Evolutionary conservation across 441 rosid genomes (phyloP).

Genomic region (Euphorbia schlechtendalii): DNA sequence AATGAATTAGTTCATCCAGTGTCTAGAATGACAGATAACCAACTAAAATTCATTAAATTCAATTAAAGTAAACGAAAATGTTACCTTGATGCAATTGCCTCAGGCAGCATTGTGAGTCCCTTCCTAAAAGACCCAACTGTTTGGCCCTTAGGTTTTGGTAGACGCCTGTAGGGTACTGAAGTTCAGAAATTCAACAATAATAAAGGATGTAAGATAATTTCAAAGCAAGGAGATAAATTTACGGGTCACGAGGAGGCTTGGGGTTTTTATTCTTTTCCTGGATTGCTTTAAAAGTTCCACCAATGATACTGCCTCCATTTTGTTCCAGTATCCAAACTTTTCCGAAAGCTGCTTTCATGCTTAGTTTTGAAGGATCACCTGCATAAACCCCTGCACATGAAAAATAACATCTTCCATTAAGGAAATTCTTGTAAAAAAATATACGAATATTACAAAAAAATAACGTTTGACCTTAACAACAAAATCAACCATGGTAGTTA

Average conservation of each 20-base stretch:
- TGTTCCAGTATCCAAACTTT: constrained; percentile 93
- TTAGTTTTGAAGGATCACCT: constrained; percentile 82
- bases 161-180: constrained; percentile 41
- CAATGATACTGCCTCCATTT: constrained; percentile 77
- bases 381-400: constrained; percentile 74
- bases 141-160: constrained; percentile 84
- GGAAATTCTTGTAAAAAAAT: neutral
- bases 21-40: no score
- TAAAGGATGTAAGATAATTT: constrained; percentile 8
- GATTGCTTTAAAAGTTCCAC: constrained; percentile 74
- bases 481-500: neutral
- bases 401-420: neutral
- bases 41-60: no score
- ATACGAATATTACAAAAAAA: neutral
- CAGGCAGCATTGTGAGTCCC: constrained; percentile 70
- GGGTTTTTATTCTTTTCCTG: constrained; percentile 63
- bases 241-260: constrained; percentile 70
- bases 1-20: constrained; percentile 9
- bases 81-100: constrained; percentile 78
- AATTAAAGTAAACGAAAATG: neutral
- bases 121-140: constrained; percentile 85
- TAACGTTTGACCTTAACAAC: neutral
- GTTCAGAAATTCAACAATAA: constrained; percentile 15
- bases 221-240: constrained; percentile 22
- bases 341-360: constrained; percentile 97